Percentiles rank a stretch among this genome's conserved stretches.
These are phyloP conservation scores for Theileria luwenshuni DNA, from an alignment of 169 alveolate species.

Conservation along the genomic window DNA sequence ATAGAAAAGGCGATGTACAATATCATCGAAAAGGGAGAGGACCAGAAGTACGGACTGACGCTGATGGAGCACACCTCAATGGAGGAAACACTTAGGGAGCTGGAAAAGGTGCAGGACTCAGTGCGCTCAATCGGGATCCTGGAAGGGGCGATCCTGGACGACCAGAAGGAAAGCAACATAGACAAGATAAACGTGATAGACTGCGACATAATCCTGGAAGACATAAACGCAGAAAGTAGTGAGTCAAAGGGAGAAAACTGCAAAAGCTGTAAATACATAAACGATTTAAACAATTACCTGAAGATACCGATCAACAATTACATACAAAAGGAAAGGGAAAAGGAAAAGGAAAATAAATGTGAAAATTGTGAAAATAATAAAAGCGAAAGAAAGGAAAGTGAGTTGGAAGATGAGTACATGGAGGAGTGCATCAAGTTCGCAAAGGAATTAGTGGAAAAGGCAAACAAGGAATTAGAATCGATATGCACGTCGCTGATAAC, in stretches of 20 bases:
- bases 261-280: not conserved
- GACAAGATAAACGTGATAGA: slow-evolving; percentile 9
- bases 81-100: not conserved
- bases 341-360: not conserved
- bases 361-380: not conserved
- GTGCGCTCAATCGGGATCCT: slow-evolving; percentile 49
- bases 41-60: slow-evolving; percentile 36
- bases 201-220: slow-evolving; percentile 7
- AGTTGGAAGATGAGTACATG: not conserved
- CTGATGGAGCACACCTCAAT: slow-evolving; percentile 41
- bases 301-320: not conserved
- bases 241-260: not conserved
- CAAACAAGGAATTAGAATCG: slow-evolving; percentile 32
- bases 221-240: not conserved
- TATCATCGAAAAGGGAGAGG: slow-evolving; percentile 43
- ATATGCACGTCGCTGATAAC: slow-evolving; percentile 50
- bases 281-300: not conserved
- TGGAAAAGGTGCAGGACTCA: slow-evolving; percentile 37
- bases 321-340: not conserved
- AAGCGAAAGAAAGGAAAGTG: not conserved
- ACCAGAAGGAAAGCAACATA: not conserved
- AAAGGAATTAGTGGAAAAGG: slow-evolving; percentile 20
- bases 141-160: slow-evolving; percentile 47
- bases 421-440: slow-evolving; percentile 50
- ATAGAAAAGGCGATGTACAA: slow-evolving; percentile 26